Base-by-base conservation (phyloP, 345 rosid species). In the Hirschfeldia incana region DNA sequence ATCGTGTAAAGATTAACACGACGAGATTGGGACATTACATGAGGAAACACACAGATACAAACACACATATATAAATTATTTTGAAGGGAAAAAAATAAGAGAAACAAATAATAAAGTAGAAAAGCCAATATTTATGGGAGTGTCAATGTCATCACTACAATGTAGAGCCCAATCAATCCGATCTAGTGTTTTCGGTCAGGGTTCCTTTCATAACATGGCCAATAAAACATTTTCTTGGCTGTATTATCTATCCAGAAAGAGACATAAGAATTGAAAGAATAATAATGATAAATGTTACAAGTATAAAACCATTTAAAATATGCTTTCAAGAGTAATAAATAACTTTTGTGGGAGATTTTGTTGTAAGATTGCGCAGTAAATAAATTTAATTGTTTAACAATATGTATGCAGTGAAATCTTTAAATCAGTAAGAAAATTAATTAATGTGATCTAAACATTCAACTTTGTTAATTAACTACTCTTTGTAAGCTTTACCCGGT, bases 111-210 rank as follows among this genome's bases (percentile, higher is more conserved):
- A 29, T 5, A 58, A 74, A 69, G 67, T 69, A 69, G 70, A 80
- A 80, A 80, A 80, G 76, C 79, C 83, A 70, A 75, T 75, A 80
- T 80, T 70, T 69, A 80, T 75, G 79, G 83, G 71, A 63, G 76
- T 80, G 83, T 80, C 83, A 70, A 26, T 75, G 79, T 69, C 79
- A 75, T 10, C 2, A 61, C 66, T 69, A 62, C 83, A 80, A 80
- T 69, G 83, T 74, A 69, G 79, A 69, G 83, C 72, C 83, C 78
- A 80, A 74, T 80, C 79, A 80, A 67, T 74, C 76, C 51, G 68
- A 80, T 80, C 67, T 4, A 74, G 60, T 57, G 79, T 65, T 72
- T 70, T 75, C 33, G 51, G 61, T 72, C 75, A 66, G 77, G 72
- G 49, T 46, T 76, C 33, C 17, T 76, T 69, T 33, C 27, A 63